Evolutionary conservation across 1,284 basidiomycete species (phyloP).

Genomic region (Hypsizygus ulmarius): DNA sequence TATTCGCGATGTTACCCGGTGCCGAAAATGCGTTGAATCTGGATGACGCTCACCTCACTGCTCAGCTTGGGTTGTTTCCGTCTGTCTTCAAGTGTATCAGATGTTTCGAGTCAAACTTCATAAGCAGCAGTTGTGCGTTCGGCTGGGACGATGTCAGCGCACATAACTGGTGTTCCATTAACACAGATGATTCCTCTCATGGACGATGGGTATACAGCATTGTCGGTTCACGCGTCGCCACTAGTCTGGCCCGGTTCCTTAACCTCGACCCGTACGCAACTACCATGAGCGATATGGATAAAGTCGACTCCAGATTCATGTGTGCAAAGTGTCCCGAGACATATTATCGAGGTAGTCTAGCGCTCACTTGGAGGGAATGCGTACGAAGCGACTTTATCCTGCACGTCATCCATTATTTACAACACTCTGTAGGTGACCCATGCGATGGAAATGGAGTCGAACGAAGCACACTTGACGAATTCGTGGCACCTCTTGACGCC

Average conservation of each 20-base stretch:
- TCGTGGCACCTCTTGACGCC: slow-evolving; percentile 11
- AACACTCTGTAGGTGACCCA: slow-evolving; percentile 5
- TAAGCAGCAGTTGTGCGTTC: slow-evolving; percentile 2
- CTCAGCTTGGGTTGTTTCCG: slow-evolving; percentile 8
- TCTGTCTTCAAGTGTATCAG: slow-evolving; percentile 13
- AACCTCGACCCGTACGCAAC: slow-evolving; percentile 8
- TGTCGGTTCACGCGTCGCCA: slow-evolving; percentile 2
- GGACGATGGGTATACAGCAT: background rate
- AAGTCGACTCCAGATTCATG: slow-evolving; percentile 5
- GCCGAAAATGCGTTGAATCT: background rate
- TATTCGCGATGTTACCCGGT: slow-evolving; percentile 12
- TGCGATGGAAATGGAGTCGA: background rate
- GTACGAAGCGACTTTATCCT: slow-evolving; percentile 6
- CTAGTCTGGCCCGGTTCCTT: slow-evolving; percentile 5
- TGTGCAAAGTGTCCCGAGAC: slow-evolving; percentile 11
- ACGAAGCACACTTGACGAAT: background rate
- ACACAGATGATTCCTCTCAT: background rate
- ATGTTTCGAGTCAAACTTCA: background rate
- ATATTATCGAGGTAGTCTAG: background rate
- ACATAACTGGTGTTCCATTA: slow-evolving; percentile 10
- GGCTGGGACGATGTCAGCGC: slow-evolving; percentile 10
- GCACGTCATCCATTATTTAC: no score
- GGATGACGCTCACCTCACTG: background rate
- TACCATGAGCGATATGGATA: slow-evolving; percentile 13
- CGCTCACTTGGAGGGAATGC: slow-evolving; percentile 12